phyloP scores from a whole-genome alignment of 140 eudicot genomes.

The Oenanthe javanica region DNA sequence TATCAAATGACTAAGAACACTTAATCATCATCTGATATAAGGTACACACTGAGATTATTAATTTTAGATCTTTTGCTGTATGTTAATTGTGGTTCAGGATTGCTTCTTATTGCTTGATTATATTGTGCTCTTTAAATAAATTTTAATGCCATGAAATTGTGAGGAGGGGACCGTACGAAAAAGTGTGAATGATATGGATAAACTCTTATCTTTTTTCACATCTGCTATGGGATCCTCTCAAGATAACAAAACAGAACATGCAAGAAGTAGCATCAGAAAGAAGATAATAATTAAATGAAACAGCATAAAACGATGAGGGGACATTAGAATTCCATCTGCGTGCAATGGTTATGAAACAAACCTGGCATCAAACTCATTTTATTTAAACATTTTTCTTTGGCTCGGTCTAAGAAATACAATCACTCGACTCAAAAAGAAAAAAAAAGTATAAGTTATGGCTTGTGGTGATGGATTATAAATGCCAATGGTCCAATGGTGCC shows the following conservation, averaged over 20 bases:
- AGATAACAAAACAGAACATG: slow-evolving; percentile 19
- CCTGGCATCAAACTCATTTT: background rate
- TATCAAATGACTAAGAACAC: background rate
- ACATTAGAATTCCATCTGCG: slow-evolving; percentile 1
- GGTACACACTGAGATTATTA: background rate
- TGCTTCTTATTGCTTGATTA: background rate
- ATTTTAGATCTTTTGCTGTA: background rate
- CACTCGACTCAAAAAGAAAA: background rate
- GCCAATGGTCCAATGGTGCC: background rate
- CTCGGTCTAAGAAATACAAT: background rate
- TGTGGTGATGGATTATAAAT: background rate
- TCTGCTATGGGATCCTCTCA: slow-evolving; percentile 23
- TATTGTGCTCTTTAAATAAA: background rate
- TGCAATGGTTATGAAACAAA: slow-evolving; percentile 12
- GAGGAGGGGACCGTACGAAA: slow-evolving; percentile 16
- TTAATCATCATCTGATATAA: background rate
- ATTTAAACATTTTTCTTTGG: background rate
- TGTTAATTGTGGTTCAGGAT: background rate
- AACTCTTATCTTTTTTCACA: slow-evolving; percentile 34
- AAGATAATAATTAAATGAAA: background rate
- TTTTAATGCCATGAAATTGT: background rate
- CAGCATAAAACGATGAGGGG: background rate
- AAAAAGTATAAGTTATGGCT: background rate
- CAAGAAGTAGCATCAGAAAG: slow-evolving; percentile 5
- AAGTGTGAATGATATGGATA: slow-evolving; percentile 35